Percentiles rank a stretch among this genome's conserved stretches.
phyloP scores from a whole-genome alignment of 176 grass and related monocot species.

The Musa troglodytarum region DNA sequence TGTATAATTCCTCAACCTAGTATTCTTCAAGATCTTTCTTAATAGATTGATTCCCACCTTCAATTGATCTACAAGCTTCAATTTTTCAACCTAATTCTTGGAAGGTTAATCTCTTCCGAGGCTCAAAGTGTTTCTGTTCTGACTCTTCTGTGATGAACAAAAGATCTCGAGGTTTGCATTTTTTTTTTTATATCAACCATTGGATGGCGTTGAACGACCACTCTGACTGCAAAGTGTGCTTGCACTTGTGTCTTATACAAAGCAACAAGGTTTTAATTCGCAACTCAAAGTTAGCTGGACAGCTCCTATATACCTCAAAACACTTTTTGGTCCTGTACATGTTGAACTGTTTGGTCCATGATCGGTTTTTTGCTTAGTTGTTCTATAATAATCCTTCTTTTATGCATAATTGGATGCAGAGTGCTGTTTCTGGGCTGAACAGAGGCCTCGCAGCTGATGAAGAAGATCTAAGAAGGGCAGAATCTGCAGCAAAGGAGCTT shows the following conservation, averaged over 20 bases:
- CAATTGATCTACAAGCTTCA: too few species aligned
- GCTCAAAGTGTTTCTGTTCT: too few species aligned
- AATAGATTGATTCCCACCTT: not conserved
- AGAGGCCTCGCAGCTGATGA: conserved; percentile 65
- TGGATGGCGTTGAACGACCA: not conserved
- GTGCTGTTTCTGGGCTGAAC: conserved; percentile 77
- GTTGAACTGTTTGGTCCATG: not conserved
- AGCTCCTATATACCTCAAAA: too few species aligned
- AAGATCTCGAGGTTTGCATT: too few species aligned
- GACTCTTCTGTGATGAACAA: too few species aligned
- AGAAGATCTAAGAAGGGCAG: conserved; percentile 66
- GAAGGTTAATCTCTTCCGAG: too few species aligned
- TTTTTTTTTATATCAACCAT: too few species aligned
- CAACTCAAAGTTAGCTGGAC: too few species aligned
- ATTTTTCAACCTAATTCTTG: too few species aligned
- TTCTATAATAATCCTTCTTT: not conserved
- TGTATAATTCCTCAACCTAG: not conserved
- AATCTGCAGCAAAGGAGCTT: conserved; percentile 55
- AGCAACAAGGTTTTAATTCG: too few species aligned
- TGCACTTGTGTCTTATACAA: too few species aligned
- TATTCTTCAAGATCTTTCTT: not conserved
- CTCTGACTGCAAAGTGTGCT: not conserved
- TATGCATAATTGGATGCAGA: conserved; percentile 28
- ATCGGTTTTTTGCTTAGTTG: not conserved
- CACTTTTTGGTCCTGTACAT: not conserved